A percentile compares a stretch with the other conserved stretches of the same genome.
These are phyloP conservation scores for Amaranthus cruentus DNA, from an alignment of 148 eudicot genomes.

Conservation along the genomic window DNA sequence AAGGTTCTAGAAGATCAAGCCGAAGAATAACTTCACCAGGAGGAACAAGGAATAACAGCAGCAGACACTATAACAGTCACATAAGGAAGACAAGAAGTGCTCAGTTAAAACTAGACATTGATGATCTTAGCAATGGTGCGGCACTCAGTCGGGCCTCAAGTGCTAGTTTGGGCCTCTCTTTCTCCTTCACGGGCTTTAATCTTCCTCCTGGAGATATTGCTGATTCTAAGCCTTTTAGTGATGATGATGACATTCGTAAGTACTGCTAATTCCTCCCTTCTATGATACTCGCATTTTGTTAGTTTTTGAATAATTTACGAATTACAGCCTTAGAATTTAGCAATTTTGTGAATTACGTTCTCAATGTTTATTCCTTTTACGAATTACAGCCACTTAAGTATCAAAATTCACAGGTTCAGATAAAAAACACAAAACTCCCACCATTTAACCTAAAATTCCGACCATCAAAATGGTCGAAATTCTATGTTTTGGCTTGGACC, in stretches of 20 bases:
- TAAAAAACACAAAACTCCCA: too few species aligned
- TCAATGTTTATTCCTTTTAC: too few species aligned
- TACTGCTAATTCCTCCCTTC: neutral
- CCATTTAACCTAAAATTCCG: too few species aligned
- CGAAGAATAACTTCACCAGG: conserved; percentile 32
- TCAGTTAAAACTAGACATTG: conserved; percentile 55
- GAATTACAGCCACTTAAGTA: too few species aligned
- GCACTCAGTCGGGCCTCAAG: conserved; percentile 92
- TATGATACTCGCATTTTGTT: neutral
- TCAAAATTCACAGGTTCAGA: too few species aligned
- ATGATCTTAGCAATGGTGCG: conserved; percentile 72
- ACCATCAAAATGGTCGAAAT: too few species aligned
- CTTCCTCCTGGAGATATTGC: conserved; percentile 71
- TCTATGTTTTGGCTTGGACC: too few species aligned
- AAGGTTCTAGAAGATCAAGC: conserved; percentile 52
- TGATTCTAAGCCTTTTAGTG: conserved; percentile 61
- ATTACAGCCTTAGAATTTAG: too few species aligned
- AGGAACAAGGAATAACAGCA: conserved; percentile 26
- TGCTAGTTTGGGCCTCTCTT: conserved; percentile 86
- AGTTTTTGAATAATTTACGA: too few species aligned
- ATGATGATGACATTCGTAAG: conserved; percentile 79
- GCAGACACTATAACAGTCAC: conserved; percentile 41
- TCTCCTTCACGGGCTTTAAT: conserved; percentile 81
- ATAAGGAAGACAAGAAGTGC: conserved; percentile 87
- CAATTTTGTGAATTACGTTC: too few species aligned